Evolutionary conservation across 2,329 filamentous ascomycete genomes (phyloP), one percentile per base, ranked within the genome.

Genomic region (Xylaria sp.): DNA sequence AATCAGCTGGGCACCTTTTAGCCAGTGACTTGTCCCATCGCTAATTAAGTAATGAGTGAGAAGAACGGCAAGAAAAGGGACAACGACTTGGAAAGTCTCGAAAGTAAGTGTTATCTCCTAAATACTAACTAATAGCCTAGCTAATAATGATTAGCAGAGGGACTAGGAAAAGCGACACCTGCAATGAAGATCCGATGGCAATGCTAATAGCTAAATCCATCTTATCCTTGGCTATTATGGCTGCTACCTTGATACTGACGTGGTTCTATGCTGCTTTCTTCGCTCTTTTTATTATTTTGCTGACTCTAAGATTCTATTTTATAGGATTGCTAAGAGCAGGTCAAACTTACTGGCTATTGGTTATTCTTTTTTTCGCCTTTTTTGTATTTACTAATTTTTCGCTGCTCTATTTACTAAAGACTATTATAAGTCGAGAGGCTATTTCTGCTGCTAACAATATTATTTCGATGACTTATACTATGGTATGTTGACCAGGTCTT

Each of bases 1-100:
- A 62, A 94, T 91, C 40, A 96, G 80, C 66, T 95, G 81, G 69
- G 90, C 88, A 2, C 93, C 93, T 79, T 96, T 40, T 13, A 40
- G 8, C 37, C 37, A 40, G 13, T 40, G 37, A 12, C 8, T 40
- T 40, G 5, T 40, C 37, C 5, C 37, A 40, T 40, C 37, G 10
- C 37, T 16, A 13, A 40, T 12, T 40, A 40, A 40, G 37, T 40
- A 40, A 13, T 40, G 5, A 40, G 10, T 13, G 10, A 40, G 37
- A 40, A 40, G 37, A 40, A 40, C 37, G 37, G 37, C 37, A 13
- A 40, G 37, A 40, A 40, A 40, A 40, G 13, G 10, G 5, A 40
- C 37, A 12, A 40, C 37, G 37, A 40, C 37, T 12, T 40, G 37
- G 37, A 40, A 13, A 6, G 37, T 40, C 5, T 40, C 10, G 37